phyloP scores from a whole-genome alignment of 352 stramenopile genomes.

The Globisporangium megalacanthum region DNA sequence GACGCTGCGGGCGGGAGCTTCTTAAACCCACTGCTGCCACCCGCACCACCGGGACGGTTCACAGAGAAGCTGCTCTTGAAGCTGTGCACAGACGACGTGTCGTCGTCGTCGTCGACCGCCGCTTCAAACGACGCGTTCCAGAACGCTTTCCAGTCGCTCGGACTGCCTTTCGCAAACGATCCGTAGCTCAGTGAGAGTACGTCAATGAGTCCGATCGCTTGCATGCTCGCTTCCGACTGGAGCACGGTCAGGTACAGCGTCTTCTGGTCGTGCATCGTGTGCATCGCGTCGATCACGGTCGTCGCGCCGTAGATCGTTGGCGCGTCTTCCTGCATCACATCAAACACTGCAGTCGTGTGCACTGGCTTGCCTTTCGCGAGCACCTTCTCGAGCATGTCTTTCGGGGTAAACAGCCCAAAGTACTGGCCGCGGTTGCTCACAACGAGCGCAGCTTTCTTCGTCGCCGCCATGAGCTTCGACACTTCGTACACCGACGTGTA shows the following conservation, averaged over 20 bases:
- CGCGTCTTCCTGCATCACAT: conserved; percentile 87
- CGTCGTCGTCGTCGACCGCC: conserved; percentile 63
- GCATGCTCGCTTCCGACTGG: conserved; percentile 55
- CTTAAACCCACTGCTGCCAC: conserved; percentile 18
- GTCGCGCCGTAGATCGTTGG: conserved; percentile 61
- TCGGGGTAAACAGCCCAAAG: conserved; percentile 96
- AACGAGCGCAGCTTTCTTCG: conserved; percentile 92
- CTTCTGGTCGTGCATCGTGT: conserved; percentile 86
- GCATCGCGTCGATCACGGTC: conserved; percentile 84
- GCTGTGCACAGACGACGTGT: conserved; percentile 76
- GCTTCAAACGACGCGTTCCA: conserved; percentile 87
- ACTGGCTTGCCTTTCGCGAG: conserved; percentile 90
- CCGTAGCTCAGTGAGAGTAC: conserved; percentile 86
- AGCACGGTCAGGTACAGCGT: conserved; percentile 80
- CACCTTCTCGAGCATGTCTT: conserved; percentile 96
- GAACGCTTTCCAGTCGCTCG: conserved; percentile 86
- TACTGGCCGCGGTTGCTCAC: conserved; percentile 91
- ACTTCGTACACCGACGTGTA: conserved; percentile 92
- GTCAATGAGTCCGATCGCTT: conserved; percentile 78
- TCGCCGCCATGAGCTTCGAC: conserved; percentile 91
- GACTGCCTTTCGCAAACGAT: conserved; percentile 84
- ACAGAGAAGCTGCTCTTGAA: conserved; percentile 74
- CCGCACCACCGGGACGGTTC: conserved; percentile 31
- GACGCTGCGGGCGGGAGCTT: conserved; percentile 34
- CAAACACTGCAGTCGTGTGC: conserved; percentile 88